Conservation (phyloP, 352 stramenopile genomes). For the Plasmopara muralis region DNA sequence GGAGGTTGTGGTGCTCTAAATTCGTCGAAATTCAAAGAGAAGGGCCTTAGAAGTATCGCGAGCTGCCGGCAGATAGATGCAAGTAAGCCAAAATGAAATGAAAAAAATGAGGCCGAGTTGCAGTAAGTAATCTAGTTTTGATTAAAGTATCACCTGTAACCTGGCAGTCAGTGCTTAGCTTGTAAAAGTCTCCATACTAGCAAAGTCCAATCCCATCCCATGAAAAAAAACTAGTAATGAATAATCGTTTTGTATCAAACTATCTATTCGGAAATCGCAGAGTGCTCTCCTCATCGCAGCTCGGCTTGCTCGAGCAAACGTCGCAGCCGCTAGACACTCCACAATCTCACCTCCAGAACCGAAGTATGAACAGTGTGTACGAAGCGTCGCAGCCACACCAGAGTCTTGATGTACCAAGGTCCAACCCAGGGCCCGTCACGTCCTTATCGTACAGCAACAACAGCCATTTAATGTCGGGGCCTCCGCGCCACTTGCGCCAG, state of each 20-base stretch:
- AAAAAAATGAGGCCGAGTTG: too few relatives aligned
- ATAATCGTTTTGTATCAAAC: too few relatives aligned
- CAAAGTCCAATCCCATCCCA: slow-evolving; percentile 17
- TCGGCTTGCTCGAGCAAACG: slow-evolving; percentile 4
- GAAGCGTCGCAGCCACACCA: neutral
- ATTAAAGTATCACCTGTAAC: too few relatives aligned
- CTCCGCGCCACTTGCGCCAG: slow-evolving; percentile 20
- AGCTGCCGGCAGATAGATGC: too few relatives aligned
- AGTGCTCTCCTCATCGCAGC: slow-evolving; percentile 1
- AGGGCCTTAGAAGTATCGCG: too few relatives aligned
- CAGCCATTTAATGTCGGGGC: slow-evolving; percentile 4
- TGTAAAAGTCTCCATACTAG: too few relatives aligned
- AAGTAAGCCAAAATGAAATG: too few relatives aligned
- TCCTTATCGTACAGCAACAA: slow-evolving; percentile 12
- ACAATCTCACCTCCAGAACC: slow-evolving; percentile 1
- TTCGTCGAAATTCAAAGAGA: too few relatives aligned
- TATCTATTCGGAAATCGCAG: neutral
- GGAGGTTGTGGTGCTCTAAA: too few relatives aligned
- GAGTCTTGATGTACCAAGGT: slow-evolving; percentile 3
- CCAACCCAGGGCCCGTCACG: slow-evolving; percentile 10
- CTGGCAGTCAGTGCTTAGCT: too few relatives aligned
- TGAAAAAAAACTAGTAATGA: slow-evolving; percentile 17
- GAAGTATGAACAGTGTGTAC: slow-evolving; percentile 18
- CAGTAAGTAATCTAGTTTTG: too few relatives aligned
- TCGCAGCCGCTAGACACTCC: slow-evolving; percentile 6